Evolutionary conservation across 495 filamentous ascomycete genomes (phyloP).

Genomic region (Hypoxylon lenormandii): DNA sequence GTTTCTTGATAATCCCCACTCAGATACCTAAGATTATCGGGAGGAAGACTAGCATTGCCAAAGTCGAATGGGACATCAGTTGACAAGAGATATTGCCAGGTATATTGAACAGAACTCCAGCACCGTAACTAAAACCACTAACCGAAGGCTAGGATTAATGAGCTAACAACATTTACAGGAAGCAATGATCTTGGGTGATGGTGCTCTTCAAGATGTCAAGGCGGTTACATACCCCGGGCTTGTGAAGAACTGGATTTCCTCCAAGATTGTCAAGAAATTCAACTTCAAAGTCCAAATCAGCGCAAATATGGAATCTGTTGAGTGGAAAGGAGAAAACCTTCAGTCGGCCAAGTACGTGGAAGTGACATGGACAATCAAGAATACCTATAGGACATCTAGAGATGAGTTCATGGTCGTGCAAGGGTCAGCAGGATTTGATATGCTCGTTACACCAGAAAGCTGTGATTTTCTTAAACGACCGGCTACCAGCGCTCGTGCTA

Average conservation of each 20-base stretch:
- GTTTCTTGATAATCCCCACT: background rate
- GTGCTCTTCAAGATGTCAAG: background rate
- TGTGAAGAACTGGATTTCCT: background rate
- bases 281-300: background rate
- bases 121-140: no score
- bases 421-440: background rate
- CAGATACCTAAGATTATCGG: no score
- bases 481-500: no score
- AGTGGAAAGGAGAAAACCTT: background rate
- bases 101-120: background rate
- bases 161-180: no score
- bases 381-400: background rate
- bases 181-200: no score
- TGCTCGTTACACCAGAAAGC: no score
- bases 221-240: background rate
- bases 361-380: background rate
- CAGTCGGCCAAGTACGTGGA: background rate
- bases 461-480: no score
- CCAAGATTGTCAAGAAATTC: background rate
- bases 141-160: no score
- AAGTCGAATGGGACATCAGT: no score
- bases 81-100: background rate
- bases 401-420: background rate
- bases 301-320: background rate
- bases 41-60: no score